Percentiles rank a stretch among this genome's conserved stretches.
Evolutionary conservation across 352 stramenopile species (phyloP).

Genomic region (Chrysophaeum taylorii): DNA sequence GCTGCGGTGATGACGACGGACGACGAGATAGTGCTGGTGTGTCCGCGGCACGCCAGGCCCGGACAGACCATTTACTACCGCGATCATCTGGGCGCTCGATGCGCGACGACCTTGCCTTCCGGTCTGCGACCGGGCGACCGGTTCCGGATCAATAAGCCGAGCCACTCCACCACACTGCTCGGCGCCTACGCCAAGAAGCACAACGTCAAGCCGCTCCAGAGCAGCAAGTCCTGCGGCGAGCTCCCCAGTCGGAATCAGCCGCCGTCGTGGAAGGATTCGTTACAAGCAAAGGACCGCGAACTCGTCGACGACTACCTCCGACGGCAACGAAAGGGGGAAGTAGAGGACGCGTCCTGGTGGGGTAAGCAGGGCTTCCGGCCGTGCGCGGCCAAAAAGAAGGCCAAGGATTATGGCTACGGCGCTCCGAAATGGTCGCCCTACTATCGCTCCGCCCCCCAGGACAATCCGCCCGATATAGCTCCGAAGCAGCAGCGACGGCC

Average conservation of each 20-base stretch:
- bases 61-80: background rate
- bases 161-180: too few species aligned
- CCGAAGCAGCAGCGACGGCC: background rate
- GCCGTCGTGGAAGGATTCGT: too few species aligned
- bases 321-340: too few species aligned
- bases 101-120: background rate
- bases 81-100: background rate
- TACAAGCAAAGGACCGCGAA: too few species aligned
- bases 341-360: too few species aligned
- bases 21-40: background rate
- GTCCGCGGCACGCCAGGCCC: background rate
- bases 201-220: background rate
- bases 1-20: conserved; percentile 14
- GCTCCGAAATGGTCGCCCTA: conserved; percentile 2
- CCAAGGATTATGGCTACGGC: background rate
- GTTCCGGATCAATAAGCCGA: too few species aligned
- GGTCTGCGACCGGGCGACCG: background rate
- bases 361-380: background rate
- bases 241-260: background rate
- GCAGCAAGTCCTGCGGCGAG: background rate
- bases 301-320: too few species aligned
- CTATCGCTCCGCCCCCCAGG: background rate
- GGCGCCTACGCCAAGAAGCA: too few species aligned
- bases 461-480: background rate
- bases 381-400: background rate